Base-by-base conservation (phyloP, 352 stramenopile genomes). In the Aphanomyces euteiches region DNA sequence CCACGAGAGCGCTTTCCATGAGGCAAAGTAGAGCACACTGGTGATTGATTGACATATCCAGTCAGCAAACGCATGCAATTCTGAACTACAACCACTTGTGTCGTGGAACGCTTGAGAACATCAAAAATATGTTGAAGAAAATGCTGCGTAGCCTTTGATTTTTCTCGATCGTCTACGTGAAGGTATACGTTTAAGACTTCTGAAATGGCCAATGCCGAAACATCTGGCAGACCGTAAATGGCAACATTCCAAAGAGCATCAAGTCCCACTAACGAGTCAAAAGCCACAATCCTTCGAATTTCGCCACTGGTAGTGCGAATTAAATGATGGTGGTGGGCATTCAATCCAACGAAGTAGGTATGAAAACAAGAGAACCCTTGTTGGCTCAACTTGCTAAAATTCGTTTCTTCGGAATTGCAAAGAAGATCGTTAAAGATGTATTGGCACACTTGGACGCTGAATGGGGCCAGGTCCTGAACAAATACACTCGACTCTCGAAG, bases 311-410 rank as follows among this genome's bases (percentile, higher is more conserved):
- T 21, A 4, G 47, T 47, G 6, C 54, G 48, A 7, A 70, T 38
- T 15, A 70, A 36, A 28, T 63, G 36, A 39, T 72, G 39, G 19
- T 34, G 21, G 38, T 85, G 78, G 15, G 80, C 74, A 67, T 96
- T 96, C 45, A 96, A 48, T 0, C 77, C 82, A 10, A 92, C 78
- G 67, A 96, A 96, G 47, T 92, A 96, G 12, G 85, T 92, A 68
- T 93, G 85, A 37, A 96, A 96, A 57, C 88, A 96, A 59, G 89
- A 87, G 72, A 95, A 96, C 1, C 88, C 88, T 64, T 91, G 77
- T 13, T 75, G 81, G 4, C 87, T 85, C 47, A 96, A 76, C 37
- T 17, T 39, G 5, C 80, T 86, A 54, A 73, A 66, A 72, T 92
- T 83, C 5, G 86, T 93, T 69, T 90, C 85, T 7, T 45, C 7